phyloP scores from a whole-genome alignment of 116 monocot genomes.

The Phalaenopsis hybrid region DNA sequence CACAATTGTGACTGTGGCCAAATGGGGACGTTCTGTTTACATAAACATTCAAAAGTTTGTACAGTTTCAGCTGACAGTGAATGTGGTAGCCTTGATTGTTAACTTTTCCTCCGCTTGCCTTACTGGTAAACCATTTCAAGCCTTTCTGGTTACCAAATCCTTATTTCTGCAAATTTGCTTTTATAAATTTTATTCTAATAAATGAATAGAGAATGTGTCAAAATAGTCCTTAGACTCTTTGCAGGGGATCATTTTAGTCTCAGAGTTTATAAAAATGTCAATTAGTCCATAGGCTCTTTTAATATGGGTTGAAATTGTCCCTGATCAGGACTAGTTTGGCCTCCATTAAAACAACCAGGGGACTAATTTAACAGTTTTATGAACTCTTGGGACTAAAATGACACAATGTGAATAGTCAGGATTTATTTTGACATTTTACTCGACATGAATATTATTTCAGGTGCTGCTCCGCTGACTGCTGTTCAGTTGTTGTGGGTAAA shows the following conservation, averaged over 20 bases:
- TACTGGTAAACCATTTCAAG: conserved; percentile 27
- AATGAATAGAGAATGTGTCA: no score
- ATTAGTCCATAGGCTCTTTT: no score
- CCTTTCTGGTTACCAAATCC: background rate
- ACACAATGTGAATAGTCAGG: no score
- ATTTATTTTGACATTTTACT: no score
- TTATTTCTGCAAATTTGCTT: background rate
- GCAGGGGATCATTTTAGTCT: no score
- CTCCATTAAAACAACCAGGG: no score
- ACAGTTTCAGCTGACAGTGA: conserved; percentile 79
- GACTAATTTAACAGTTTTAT: no score
- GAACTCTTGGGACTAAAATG: no score
- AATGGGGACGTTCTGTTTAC: conserved; percentile 84
- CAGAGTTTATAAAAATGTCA: no score
- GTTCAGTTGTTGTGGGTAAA: conserved; percentile 90
- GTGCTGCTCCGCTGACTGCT: conserved; percentile 74
- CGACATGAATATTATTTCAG: conserved; percentile 16
- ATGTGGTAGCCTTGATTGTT: conserved; percentile 64
- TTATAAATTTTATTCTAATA: background rate
- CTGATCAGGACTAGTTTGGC: no score
- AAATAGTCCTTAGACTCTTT: no score
- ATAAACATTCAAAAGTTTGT: conserved; percentile 81
- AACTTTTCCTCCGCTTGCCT: conserved; percentile 76
- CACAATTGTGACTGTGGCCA: conserved; percentile 61
- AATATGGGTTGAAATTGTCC: no score